Conservation (phyloP, 192 early-diverging fungal genomes). For the Dimargaris cristalligena region DNA sequence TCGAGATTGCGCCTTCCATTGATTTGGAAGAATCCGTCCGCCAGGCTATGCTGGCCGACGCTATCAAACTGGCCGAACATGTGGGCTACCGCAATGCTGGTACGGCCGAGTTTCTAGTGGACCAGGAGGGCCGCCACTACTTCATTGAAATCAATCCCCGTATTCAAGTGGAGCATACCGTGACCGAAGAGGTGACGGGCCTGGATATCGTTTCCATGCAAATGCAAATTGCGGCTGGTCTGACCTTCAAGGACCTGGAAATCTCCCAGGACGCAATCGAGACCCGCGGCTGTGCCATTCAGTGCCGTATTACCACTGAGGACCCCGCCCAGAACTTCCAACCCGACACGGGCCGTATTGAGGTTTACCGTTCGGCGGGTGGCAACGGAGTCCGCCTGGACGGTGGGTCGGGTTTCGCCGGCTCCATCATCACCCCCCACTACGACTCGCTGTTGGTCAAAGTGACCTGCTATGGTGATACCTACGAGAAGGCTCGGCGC, state of each 20-base stretch:
- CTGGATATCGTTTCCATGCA: conserved; percentile 87
- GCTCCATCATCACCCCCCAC: conserved; percentile 82
- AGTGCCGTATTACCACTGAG: conserved; percentile 94
- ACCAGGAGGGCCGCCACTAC: conserved; percentile 72
- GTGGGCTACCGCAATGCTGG: conserved; percentile 91
- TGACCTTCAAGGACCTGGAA: conserved; percentile 55
- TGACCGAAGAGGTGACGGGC: conserved; percentile 94
- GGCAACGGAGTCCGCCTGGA: conserved; percentile 78
- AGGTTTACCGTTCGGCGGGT: conserved; percentile 81
- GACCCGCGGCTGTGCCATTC: conserved; percentile 76
- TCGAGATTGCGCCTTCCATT: conserved; percentile 80
- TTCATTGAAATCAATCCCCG: conserved; percentile 98
- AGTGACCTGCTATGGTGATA: conserved; percentile 67
- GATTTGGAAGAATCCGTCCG: conserved; percentile 45
- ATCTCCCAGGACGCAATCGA: conserved; percentile 65
- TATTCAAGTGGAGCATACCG: conserved; percentile 96
- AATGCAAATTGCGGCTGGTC: conserved; percentile 87
- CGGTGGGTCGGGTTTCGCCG: conserved; percentile 76
- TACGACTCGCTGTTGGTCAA: conserved; percentile 95
- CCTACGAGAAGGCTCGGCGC: conserved; percentile 78
- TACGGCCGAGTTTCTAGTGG: conserved; percentile 93
- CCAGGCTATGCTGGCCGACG: conserved; percentile 70
- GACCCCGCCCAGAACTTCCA: conserved; percentile 86
- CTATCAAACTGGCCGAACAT: conserved; percentile 74
- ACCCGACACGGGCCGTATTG: conserved; percentile 89